These are phyloP conservation scores for Magnolia kwangsiensis DNA, from an alignment of 164 flowering plant genomes.

Conservation along the genomic window DNA sequence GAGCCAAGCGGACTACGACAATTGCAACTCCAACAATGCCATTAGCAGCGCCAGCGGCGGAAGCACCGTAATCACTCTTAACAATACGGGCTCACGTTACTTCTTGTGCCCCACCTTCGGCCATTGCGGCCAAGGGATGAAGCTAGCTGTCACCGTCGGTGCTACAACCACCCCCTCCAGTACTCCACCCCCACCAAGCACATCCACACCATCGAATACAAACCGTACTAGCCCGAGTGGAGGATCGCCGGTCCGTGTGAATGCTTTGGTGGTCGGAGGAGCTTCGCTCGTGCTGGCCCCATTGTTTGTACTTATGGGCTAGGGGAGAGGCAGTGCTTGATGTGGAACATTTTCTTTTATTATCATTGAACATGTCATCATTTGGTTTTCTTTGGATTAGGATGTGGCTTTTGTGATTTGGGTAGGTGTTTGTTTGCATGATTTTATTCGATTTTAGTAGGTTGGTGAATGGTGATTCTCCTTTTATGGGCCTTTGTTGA, in stretches of 20 bases:
- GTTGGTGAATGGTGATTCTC: neutral
- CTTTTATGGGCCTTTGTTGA: neutral
- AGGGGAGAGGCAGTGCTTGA: slow-evolving; percentile 59
- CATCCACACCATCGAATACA: neutral
- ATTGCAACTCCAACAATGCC: slow-evolving; percentile 13
- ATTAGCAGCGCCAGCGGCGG: neutral
- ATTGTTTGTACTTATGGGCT: slow-evolving; percentile 30
- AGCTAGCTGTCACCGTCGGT: slow-evolving; percentile 17
- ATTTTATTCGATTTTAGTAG: neutral
- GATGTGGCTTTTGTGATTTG: neutral
- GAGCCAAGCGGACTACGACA: slow-evolving; percentile 11
- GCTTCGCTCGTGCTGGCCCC: slow-evolving; percentile 24
- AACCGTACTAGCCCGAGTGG: neutral
- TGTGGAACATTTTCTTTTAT: neutral
- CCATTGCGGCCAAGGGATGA: slow-evolving; percentile 24
- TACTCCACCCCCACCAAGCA: too few relatives aligned
- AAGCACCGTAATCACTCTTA: slow-evolving; percentile 12
- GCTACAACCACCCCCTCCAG: neutral
- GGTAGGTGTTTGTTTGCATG: neutral
- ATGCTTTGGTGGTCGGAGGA: slow-evolving; percentile 27
- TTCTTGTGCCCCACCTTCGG: slow-evolving; percentile 12
- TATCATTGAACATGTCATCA: neutral
- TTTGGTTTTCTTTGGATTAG: neutral
- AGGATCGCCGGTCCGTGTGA: neutral
- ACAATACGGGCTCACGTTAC: slow-evolving; percentile 11